Base-by-base conservation (phyloP, 208 protist species). In the Leishmania aethiopica region DNA sequence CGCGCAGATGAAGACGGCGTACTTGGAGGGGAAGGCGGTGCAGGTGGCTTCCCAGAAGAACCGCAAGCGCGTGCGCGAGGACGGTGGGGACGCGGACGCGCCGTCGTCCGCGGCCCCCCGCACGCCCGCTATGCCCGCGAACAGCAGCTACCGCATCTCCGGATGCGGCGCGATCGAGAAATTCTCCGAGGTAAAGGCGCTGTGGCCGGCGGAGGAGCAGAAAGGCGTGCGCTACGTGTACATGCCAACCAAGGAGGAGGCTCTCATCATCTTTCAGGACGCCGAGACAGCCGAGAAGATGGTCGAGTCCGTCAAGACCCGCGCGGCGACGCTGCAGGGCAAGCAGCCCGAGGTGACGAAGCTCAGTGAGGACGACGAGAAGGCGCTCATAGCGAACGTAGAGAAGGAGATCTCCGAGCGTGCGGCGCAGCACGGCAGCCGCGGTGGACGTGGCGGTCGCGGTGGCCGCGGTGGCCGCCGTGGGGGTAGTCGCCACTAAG, bases 171-270 rank as follows among this genome's bases (percentile, higher is more conserved):
- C 78, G 40, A 91, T 96, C 62, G 93, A 88, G 79, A 90, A 83
- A 51, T 97, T 94, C 79, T 89, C 89, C 25, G 89, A 88, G 22
- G 89, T 97, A 35, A 97, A 97, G 88, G 88, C 86, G 6, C 78
- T 97, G 72, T 97, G 94, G 94, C 92, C 94, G 53, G 87, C 86
- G 71, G 94, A 95, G 88, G 92, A 96, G 86, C 94, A 96, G 86
- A 87, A 84, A 55, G 94, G 94, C 17, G 86, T 97, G 64, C 94
- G 94, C 64, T 97, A 97, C 85, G 92, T 97, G 55, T 96, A 93
- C 85, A 92, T 90, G 74, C 92, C 92, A 15, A 89, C 86, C 78
- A 91, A 86, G 76, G 91, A 92, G 51, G 88, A 83, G 57, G 90
- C 92, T 19, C 79, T 95, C 40, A 78, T 97, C 73, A 93, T 97